Percentiles rank a stretch among this genome's conserved stretches.
These are phyloP conservation scores for Hymenoscyphus fructigenus DNA, from an alignment of 2,329 filamentous ascomycete species.

Conservation along the genomic window DNA sequence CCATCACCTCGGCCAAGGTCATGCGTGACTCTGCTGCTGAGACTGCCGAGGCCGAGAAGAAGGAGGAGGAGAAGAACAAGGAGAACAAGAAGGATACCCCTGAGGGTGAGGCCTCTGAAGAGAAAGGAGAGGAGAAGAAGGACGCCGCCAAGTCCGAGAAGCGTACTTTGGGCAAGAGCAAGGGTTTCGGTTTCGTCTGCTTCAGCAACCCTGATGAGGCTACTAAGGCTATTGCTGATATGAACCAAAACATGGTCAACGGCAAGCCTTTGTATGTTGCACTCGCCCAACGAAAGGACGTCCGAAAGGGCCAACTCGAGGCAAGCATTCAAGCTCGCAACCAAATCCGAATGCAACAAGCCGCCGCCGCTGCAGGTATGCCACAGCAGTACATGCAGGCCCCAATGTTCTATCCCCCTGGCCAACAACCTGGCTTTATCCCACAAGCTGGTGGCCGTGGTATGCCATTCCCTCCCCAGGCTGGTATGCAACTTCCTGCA, in stretches of 20 bases:
- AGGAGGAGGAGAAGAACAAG: conserved; percentile 53
- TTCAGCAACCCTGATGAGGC: conserved; percentile 99
- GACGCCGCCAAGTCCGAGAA: conserved; percentile 56
- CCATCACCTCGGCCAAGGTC: conserved; percentile 98
- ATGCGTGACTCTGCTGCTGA: conserved; percentile 81
- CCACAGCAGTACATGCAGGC: conserved; percentile 85
- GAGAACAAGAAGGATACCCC: conserved; percentile 47
- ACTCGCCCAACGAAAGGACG: conserved; percentile 98
- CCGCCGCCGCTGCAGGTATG: conserved; percentile 85
- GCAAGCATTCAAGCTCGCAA: conserved; percentile 99
- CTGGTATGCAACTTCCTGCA: conserved; percentile 65
- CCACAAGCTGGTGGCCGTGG: conserved; percentile 60
- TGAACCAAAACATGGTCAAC: conserved; percentile 99
- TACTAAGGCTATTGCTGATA: conserved; percentile 97
- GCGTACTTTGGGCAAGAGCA: conserved; percentile 85
- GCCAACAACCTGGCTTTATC: conserved; percentile 71
- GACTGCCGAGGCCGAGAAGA: conserved; percentile 45
- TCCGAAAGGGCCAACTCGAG: conserved; percentile 98
- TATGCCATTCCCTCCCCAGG: conserved; percentile 63
- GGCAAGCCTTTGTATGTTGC: conserved; percentile 97
- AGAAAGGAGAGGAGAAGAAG: conserved; percentile 49
- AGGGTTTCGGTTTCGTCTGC: conserved; percentile 99
- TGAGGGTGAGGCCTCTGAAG: conserved; percentile 39
- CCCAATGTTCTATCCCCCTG: conserved; percentile 88
- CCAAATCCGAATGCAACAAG: conserved; percentile 97